These are phyloP conservation scores for Epichloe sibirici DNA, from an alignment of 2,329 filamentous ascomycete species.

Conservation along the genomic window DNA sequence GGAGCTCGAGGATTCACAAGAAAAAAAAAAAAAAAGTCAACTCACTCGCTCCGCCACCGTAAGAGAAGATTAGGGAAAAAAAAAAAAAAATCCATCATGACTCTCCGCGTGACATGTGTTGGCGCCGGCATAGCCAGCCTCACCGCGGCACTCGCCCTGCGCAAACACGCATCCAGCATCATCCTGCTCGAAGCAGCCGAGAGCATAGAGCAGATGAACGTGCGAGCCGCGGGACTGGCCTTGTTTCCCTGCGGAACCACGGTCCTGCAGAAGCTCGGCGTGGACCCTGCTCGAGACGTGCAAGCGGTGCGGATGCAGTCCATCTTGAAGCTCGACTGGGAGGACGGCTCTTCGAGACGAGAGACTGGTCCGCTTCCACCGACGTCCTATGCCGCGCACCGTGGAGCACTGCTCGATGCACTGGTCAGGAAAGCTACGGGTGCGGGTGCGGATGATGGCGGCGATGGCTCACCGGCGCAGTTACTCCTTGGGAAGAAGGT, in stretches of 20 bases:
- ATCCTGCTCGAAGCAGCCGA: not conserved
- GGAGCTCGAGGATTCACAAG: no score
- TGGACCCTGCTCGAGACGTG: not conserved
- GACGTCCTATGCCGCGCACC: not conserved
- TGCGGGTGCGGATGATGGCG: not conserved
- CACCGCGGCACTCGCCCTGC: not conserved
- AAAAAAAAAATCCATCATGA: not conserved
- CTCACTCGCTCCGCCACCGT: no score
- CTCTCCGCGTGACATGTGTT: not conserved
- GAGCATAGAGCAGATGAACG: not conserved
- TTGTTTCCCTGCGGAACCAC: not conserved
- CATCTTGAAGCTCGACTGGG: not conserved
- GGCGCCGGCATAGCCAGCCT: not conserved
- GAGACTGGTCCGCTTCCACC: not conserved
- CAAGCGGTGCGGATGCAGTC: not conserved
- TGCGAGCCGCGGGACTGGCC: not conserved
- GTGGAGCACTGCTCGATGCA: not conserved
- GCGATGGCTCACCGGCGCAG: not conserved
- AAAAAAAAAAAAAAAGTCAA: not conserved
- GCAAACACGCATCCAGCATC: conserved; percentile 1
- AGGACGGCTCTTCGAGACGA: not conserved
- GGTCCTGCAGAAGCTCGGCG: not conserved
- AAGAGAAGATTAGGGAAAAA: not conserved
- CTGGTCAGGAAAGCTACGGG: not conserved
- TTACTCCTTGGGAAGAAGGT: not conserved